Evolutionary conservation across 352 stramenopile genomes (phyloP).

Genomic region (Globisporangium acanthophoron): DNA sequence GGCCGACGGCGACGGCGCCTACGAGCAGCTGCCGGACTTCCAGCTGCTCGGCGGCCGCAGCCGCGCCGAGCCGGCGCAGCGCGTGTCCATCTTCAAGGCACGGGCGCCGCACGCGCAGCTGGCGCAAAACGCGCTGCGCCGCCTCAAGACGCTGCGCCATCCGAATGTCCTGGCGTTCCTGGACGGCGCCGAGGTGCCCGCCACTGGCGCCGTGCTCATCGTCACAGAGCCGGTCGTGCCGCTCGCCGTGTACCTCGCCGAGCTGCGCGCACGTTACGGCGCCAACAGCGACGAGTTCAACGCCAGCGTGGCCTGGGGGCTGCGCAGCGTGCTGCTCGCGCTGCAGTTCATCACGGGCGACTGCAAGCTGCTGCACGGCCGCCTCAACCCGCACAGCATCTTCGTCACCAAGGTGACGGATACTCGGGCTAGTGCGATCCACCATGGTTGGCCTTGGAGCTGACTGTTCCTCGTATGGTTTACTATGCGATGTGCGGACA

Average conservation of each 20-base stretch:
- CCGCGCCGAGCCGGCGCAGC: slow-evolving; percentile 69
- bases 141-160: slow-evolving; percentile 93
- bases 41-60: slow-evolving; percentile 81
- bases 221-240: slow-evolving; percentile 93
- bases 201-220: slow-evolving; percentile 89
- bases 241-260: slow-evolving; percentile 85
- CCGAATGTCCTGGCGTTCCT: slow-evolving; percentile 91
- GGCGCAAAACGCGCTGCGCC: slow-evolving; percentile 88
- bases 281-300: slow-evolving; percentile 57
- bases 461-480: neutral
- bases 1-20: slow-evolving; percentile 16
- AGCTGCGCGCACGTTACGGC: slow-evolving; percentile 58
- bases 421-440: neutral
- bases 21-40: slow-evolving; percentile 70
- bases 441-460: neutral
- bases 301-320: slow-evolving; percentile 90
- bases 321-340: slow-evolving; percentile 90
- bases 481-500: slow-evolving; percentile 6
- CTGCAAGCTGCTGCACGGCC: slow-evolving; percentile 92
- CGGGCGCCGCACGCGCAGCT: slow-evolving; percentile 70
- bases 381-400: slow-evolving; percentile 85
- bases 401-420: slow-evolving; percentile 88
- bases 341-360: slow-evolving; percentile 93
- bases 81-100: slow-evolving; percentile 92
- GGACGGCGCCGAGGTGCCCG: slow-evolving; percentile 67